phyloP scores from a whole-genome alignment of 805 yeast species.

The Suhomyces vadensis region DNA sequence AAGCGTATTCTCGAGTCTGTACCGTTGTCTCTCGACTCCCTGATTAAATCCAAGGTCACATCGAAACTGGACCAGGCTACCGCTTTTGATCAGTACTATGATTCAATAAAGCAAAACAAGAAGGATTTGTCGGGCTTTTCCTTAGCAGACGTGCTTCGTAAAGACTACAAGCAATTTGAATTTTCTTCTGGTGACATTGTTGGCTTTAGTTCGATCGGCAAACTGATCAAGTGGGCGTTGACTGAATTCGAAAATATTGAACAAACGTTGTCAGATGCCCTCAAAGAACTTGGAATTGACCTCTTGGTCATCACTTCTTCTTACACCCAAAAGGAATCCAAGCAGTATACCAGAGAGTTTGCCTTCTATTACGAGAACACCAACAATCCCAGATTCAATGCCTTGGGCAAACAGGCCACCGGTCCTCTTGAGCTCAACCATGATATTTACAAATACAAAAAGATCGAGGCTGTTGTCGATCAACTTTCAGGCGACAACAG shows the following conservation, averaged over 20 bases:
- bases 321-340: slow-evolving; percentile 34
- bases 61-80: slow-evolving; percentile 8
- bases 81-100: slow-evolving; percentile 16
- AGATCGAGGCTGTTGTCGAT: slow-evolving; percentile 15
- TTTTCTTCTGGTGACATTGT: slow-evolving; percentile 37
- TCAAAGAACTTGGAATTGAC: slow-evolving; percentile 20
- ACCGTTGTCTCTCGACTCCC: neutral
- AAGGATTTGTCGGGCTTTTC: slow-evolving; percentile 62
- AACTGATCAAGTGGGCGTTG: slow-evolving; percentile 57
- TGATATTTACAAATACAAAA: slow-evolving; percentile 23
- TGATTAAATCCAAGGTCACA: neutral
- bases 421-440: slow-evolving; percentile 25
- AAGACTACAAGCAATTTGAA: slow-evolving; percentile 81
- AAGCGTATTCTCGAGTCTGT: slow-evolving; percentile 17
- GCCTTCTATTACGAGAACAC: slow-evolving; percentile 25
- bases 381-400: slow-evolving; percentile 14
- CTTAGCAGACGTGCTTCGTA: slow-evolving; percentile 62
- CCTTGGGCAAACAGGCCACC: slow-evolving; percentile 21
- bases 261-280: slow-evolving; percentile 21
- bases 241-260: slow-evolving; percentile 24
- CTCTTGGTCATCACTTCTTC: slow-evolving; percentile 40
- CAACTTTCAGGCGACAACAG: slow-evolving; percentile 11
- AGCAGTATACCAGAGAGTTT: slow-evolving; percentile 36
- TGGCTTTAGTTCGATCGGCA: slow-evolving; percentile 79
- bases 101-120: slow-evolving; percentile 49